phyloP scores from a whole-genome alignment of 2,329 filamentous ascomycete species.

The Sporothrix curviconia region DNA sequence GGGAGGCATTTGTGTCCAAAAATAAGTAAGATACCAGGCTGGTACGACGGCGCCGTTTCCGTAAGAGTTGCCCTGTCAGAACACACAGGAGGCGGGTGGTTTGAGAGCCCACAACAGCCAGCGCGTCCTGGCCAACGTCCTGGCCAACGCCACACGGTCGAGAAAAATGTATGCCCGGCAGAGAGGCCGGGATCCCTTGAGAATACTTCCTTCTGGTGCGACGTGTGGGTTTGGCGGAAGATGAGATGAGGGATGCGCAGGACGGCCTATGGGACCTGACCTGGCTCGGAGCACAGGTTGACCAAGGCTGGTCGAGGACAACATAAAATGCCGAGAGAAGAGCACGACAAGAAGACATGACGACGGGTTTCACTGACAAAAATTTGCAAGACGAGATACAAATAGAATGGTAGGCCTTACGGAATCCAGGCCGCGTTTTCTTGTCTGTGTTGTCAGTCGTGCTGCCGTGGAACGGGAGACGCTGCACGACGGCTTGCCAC shows the following conservation, averaged over 20 bases:
- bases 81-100: no score
- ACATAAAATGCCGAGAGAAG: not conserved
- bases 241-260: not conserved
- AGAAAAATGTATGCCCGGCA: no score
- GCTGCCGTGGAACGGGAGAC: not conserved
- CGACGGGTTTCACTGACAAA: no score
- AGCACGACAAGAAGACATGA: not conserved
- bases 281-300: not conserved
- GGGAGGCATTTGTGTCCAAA: not conserved
- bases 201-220: not conserved
- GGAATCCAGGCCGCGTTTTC: no score
- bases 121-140: not conserved
- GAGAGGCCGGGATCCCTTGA: not conserved
- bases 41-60: not conserved
- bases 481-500: constrained; percentile 3
- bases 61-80: not conserved
- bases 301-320: not conserved
- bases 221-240: not conserved
- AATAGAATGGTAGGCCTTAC: no score
- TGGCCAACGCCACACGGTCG: not conserved
- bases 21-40: not conserved
- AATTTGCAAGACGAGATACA: no score
- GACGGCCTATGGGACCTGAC: not conserved
- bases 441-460: not conserved
- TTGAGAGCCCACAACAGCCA: not conserved